These are phyloP conservation scores for Huntiella abstrusa DNA, from an alignment of 2,329 filamentous ascomycete genomes.

Conservation along the genomic window DNA sequence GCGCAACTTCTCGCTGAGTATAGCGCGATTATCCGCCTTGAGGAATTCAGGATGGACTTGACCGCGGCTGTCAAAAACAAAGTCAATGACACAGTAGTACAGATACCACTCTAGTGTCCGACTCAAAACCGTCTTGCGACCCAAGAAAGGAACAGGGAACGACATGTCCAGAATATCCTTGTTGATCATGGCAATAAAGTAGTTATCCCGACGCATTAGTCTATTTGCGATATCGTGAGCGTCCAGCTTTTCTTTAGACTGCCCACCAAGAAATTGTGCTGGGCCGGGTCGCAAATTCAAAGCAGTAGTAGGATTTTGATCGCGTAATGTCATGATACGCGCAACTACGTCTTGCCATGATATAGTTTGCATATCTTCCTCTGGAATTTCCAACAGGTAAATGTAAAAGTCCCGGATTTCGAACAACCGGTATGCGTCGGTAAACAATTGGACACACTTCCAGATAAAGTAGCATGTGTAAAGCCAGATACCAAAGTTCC, in stretches of 20 bases:
- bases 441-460: slow-evolving; percentile 54
- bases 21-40: slow-evolving; percentile 59
- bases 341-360: slow-evolving; percentile 86
- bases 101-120: slow-evolving; percentile 84
- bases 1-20: slow-evolving; percentile 60
- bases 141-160: slow-evolving; percentile 66
- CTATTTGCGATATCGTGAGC: slow-evolving; percentile 95
- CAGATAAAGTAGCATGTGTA: slow-evolving; percentile 74
- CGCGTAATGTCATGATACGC: slow-evolving; percentile 65
- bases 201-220: slow-evolving; percentile 92
- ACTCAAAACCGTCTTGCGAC: slow-evolving; percentile 66
- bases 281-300: slow-evolving; percentile 32
- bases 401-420: slow-evolving; percentile 75
- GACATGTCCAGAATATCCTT: slow-evolving; percentile 85
- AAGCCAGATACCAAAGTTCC: slow-evolving; percentile 65
- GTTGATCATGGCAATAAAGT: slow-evolving; percentile 90
- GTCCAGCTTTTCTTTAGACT: slow-evolving; percentile 85
- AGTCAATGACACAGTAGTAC: slow-evolving; percentile 76
- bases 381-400: slow-evolving; percentile 62
- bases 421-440: slow-evolving; percentile 53
- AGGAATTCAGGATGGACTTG: slow-evolving; percentile 77
- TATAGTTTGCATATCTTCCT: slow-evolving; percentile 76
- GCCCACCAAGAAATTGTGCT: slow-evolving; percentile 49
- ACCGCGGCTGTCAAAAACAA: slow-evolving; percentile 77
- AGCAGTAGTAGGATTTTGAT: slow-evolving; percentile 68